These are phyloP conservation scores for Fusarium robinianum DNA, from an alignment of 2,329 filamentous ascomycete species.

Conservation along the genomic window DNA sequence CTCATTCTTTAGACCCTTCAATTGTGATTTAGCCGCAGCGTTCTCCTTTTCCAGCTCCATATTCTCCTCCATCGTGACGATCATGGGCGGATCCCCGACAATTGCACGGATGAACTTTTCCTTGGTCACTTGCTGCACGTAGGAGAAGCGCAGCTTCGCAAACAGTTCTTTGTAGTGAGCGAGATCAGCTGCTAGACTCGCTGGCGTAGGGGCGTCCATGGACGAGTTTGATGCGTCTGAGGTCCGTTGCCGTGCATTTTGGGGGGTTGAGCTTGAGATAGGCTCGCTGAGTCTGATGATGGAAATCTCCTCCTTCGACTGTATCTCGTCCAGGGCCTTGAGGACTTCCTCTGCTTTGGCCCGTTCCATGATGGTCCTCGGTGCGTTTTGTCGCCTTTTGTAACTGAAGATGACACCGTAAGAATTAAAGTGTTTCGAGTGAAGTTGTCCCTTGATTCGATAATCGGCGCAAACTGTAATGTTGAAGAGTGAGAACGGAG, in stretches of 20 bases:
- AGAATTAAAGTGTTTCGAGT: background rate
- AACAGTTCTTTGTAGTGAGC: constrained; percentile 94
- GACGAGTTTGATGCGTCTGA: constrained; percentile 73
- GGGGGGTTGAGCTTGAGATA: constrained; percentile 58
- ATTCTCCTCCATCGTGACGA: constrained; percentile 84
- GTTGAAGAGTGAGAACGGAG: too few species aligned
- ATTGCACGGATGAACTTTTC: constrained; percentile 96
- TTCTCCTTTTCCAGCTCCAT: constrained; percentile 71
- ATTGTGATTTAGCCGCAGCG: constrained; percentile 70
- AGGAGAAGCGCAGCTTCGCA: constrained; percentile 93
- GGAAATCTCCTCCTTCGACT: constrained; percentile 65
- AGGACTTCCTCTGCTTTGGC: constrained; percentile 49
- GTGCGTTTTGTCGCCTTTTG: too few species aligned
- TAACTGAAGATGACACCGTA: too few species aligned
- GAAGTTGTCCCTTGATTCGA: constrained; percentile 1
- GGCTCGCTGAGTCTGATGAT: constrained; percentile 79
- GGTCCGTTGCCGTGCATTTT: constrained; percentile 55
- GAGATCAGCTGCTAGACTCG: constrained; percentile 80
- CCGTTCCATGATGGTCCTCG: constrained; percentile 41
- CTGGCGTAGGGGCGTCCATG: constrained; percentile 70
- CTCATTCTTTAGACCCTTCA: constrained; percentile 80
- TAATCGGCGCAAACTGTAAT: constrained; percentile 9
- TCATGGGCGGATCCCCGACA: constrained; percentile 84
- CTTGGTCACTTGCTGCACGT: constrained; percentile 97
- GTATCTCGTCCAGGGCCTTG: constrained; percentile 56